Base-by-base conservation (phyloP, 2,329 filamentous ascomycete genomes). In the Pestalotiopsis sp. region DNA sequence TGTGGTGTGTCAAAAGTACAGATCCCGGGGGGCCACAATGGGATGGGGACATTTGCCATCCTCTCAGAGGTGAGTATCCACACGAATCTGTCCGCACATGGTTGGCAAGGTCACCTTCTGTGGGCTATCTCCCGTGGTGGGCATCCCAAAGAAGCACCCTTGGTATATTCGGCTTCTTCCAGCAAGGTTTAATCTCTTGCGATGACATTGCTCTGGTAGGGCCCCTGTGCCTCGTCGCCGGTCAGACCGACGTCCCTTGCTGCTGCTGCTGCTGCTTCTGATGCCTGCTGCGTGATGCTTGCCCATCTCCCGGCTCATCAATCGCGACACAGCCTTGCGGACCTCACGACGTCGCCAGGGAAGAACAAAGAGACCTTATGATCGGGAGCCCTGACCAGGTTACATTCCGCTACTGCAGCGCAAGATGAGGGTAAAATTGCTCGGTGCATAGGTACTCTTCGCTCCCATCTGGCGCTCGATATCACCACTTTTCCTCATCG, bases 351-450 rank as follows among this genome's bases (percentile, higher is more conserved):
- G 62, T 65, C 62, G 62, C 22, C 61, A 52, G 39, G 14, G 22
- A 24, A 20, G 26, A 20, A 35, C 30, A 9, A 35, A 35, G 30
- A 48, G 35, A 39, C 26, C 22, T 26, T 58, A 64, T 48, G 44
- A 52, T n/a, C 17, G 40, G 52, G 35, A 57, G 26, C 48, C 24
- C 64, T 26, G 56, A 35, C 65, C 22, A 62, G 39, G 65, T 66
- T 60, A 20, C 65, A 66, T 60, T 35, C 20, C 13, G 30, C 52
- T 44, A 59, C 64, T 66, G 52, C 52, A 59, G 38, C 55, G 11
- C 57, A 59, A 66, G 44, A 61, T 61, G 40, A 62, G 44, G 24
- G n/a, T 38, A 62, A 66, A 66, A 26, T 62, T 55, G 52, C 38
- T 55, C 26, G 55, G 64, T 66, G 64, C 52, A 44, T 26, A 22